A percentile compares a stretch with the other conserved stretches of the same genome.
These are phyloP conservation scores for Cyclocybe aegerita DNA, from an alignment of 768 basidiomycete genomes.

Conservation along the genomic window DNA sequence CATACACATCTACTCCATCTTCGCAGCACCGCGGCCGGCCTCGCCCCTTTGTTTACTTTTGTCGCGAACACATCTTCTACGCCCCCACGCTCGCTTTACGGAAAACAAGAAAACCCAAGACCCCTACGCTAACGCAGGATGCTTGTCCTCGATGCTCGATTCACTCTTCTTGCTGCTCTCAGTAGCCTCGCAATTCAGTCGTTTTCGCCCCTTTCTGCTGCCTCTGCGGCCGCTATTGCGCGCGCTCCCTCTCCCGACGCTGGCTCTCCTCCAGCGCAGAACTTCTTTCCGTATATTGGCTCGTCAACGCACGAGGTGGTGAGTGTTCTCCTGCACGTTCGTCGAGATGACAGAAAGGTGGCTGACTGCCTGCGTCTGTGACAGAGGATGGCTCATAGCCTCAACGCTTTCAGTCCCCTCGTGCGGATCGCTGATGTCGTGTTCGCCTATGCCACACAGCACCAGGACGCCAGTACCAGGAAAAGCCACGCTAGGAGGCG, in stretches of 20 bases:
- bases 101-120: background rate
- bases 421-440: conserved; percentile 10
- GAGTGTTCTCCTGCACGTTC: background rate
- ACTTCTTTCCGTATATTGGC: conserved; percentile 10
- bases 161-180: conserved; percentile 45
- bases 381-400: conserved; percentile 10
- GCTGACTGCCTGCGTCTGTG: too few relatives aligned
- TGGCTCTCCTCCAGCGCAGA: conserved; percentile 5
- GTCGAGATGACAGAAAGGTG: too few relatives aligned
- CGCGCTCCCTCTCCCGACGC: conserved; percentile 3
- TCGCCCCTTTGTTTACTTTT: conserved; percentile 16
- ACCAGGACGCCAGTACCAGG: background rate
- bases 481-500: background rate
- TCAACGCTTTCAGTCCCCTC: conserved; percentile 6
- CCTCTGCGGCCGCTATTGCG: conserved; percentile 16
- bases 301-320: conserved; percentile 12
- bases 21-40: conserved; percentile 22
- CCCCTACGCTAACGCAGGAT: conserved; percentile 31
- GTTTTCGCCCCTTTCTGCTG: conserved; percentile 23
- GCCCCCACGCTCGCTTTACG: conserved; percentile 8
- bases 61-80: conserved; percentile 16
- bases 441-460: conserved; percentile 5
- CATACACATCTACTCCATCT: conserved; percentile 13
- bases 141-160: conserved; percentile 47
- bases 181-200: conserved; percentile 44